phyloP scores from a whole-genome alignment of 345 rosid species.

The Citrus maxima region DNA sequence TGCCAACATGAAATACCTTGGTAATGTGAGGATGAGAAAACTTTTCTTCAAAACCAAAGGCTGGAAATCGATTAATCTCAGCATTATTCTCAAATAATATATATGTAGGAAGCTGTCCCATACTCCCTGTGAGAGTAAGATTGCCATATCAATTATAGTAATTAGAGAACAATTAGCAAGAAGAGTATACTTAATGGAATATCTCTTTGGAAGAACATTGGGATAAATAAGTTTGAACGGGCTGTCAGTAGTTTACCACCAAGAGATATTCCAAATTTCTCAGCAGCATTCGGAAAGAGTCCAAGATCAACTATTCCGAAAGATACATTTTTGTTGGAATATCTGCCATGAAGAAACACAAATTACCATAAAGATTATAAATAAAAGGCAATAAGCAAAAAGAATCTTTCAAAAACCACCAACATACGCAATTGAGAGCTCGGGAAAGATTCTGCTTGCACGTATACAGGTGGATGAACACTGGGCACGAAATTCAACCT shows the following conservation, averaged over 20 bases:
- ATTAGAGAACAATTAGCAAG: background rate
- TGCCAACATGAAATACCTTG: conserved; percentile 47
- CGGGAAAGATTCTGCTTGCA: conserved; percentile 71
- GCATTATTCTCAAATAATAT: conserved; percentile 73
- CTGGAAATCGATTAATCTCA: conserved; percentile 78
- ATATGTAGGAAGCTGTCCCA: conserved; percentile 83
- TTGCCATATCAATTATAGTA: background rate
- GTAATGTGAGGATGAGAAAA: conserved; percentile 53
- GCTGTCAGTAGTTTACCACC: conserved; percentile 36
- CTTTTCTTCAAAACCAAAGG: conserved; percentile 58
- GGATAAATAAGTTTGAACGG: background rate
- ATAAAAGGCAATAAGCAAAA: conserved; percentile 6
- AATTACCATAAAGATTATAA: background rate
- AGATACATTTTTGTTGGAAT: conserved; percentile 73
- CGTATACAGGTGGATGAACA: conserved; percentile 57
- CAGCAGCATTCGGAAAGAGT: conserved; percentile 87
- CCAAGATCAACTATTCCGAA: conserved; percentile 90
- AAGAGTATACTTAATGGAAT: background rate
- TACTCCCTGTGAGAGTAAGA: conserved; percentile 46
- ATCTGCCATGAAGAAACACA: conserved; percentile 42
- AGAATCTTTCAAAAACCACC: background rate
- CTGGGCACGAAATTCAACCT: conserved; percentile 70
- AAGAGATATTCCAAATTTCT: conserved; percentile 81
- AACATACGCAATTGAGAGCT: conserved; percentile 73
- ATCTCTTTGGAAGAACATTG: background rate